Evolutionary conservation across 306 rosid genomes (phyloP).

Genomic region (Prunus padus): DNA sequence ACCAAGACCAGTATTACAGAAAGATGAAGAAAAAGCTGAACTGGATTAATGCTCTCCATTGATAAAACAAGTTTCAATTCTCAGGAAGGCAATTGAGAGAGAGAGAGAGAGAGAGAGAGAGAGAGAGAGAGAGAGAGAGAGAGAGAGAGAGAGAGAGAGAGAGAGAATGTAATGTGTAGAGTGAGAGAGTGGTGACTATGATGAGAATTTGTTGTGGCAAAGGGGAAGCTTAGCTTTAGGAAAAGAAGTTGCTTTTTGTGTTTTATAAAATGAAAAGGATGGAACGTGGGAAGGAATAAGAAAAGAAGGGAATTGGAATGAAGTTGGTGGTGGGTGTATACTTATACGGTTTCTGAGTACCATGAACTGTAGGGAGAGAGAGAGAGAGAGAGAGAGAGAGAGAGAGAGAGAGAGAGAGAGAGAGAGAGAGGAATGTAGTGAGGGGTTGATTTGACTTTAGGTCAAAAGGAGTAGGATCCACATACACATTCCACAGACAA

Average conservation of each 20-base stretch:
- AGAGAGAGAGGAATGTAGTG: slow-evolving; percentile 20
- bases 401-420: slow-evolving; percentile 9
- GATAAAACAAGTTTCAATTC: slow-evolving; percentile 36
- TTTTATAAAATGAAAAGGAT: slow-evolving; percentile 47
- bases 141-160: slow-evolving; percentile 27
- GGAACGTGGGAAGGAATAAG: slow-evolving; percentile 56
- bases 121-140: slow-evolving; percentile 18
- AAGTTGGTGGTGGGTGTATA: slow-evolving; percentile 28
- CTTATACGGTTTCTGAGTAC: slow-evolving; percentile 23
- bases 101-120: slow-evolving; percentile 29
- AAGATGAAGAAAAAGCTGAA: slow-evolving; percentile 22
- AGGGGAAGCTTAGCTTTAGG: slow-evolving; percentile 38
- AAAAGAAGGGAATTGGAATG: slow-evolving; percentile 23
- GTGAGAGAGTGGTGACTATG: slow-evolving; percentile 56
- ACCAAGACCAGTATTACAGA: slow-evolving; percentile 21
- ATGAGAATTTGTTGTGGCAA: slow-evolving; percentile 57
- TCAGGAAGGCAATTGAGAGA: slow-evolving; percentile 32
- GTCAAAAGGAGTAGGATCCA: slow-evolving; percentile 68
- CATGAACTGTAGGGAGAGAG: slow-evolving; percentile 9
- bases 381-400: slow-evolving; percentile 16
- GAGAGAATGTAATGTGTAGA: slow-evolving; percentile 27
- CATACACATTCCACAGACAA: slow-evolving; percentile 58
- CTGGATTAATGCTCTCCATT: slow-evolving; percentile 56
- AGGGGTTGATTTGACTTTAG: slow-evolving; percentile 53
- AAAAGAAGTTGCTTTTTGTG: slow-evolving; percentile 56